A percentile compares a stretch with the other conserved stretches of the same genome.
These are phyloP conservation scores for Nannochloris sp. DNA, from an alignment of 139 green algal species.

Conservation along the genomic window DNA sequence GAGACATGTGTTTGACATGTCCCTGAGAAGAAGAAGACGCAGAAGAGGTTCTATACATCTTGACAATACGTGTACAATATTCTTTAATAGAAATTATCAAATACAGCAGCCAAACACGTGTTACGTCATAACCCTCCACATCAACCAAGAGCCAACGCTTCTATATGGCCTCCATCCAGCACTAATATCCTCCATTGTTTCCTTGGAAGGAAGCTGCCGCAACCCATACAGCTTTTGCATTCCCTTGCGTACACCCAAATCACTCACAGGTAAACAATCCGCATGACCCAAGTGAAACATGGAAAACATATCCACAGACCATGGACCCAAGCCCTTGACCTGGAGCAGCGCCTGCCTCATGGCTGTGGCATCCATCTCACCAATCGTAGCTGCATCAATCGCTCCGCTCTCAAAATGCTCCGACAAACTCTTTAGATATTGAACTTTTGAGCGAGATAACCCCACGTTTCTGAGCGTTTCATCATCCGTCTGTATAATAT, in stretches of 20 bases:
- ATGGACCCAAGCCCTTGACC: constrained; percentile 36
- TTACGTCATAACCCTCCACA: constrained; percentile 36
- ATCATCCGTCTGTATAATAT: constrained; percentile 1
- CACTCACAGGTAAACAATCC: constrained; percentile 46
- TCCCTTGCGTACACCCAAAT: constrained; percentile 48
- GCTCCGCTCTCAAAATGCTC: constrained; percentile 22
- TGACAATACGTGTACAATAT: too few relatives aligned
- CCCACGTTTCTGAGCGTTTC: constrained; percentile 15
- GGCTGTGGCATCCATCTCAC: constrained; percentile 16
- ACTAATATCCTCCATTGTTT: constrained; percentile 34
- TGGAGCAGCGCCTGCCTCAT: constrained; percentile 18
- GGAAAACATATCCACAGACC: constrained; percentile 18
- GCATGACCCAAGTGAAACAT: constrained; percentile 46
- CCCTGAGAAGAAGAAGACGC: too few relatives aligned
- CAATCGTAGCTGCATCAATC: constrained; percentile 26
- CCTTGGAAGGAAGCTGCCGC: constrained; percentile 21
- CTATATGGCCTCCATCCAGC: constrained; percentile 40
- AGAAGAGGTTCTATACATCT: too few relatives aligned
- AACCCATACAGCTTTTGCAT: constrained; percentile 29
- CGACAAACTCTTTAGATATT: constrained; percentile 37
- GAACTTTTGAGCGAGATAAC: constrained; percentile 19
- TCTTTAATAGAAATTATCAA: too few relatives aligned
- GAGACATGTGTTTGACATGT: too few relatives aligned
- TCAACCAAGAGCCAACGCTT: constrained; percentile 43
- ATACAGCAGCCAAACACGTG: too few relatives aligned